Evolutionary conservation across 768 basidiomycete genomes (phyloP), one percentile per base, ranked within the genome.

Genomic region (Tephrocybe sp.): DNA sequence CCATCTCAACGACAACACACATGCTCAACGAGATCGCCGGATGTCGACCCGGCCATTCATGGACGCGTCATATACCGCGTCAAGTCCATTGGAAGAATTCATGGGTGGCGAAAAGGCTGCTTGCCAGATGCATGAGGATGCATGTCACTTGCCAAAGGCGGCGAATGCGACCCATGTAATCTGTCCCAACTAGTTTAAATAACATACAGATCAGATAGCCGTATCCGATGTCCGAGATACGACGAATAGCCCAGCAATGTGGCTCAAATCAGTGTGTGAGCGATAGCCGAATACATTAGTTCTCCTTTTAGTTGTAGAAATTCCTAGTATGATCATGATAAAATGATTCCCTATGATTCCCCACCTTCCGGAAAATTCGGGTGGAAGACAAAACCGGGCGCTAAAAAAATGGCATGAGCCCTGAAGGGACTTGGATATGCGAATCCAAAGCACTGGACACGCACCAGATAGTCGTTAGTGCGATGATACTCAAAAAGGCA

Each of bases 391-490:
- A 23, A 38, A 38, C 3, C 21, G 37, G 37, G 37, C 37, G 22
- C 42, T 18, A 49, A 25, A n/a, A n/a, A n/a, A 33, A 45, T 11
- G 40, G 34, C 41, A 51, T 29, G 50, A 57, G 50, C 52, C 39
- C 40, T 37, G 18, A 48, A 30, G 47, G 48, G 22, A 30, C 29
- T 7, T n/a, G n/a, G n/a, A 10, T 11, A 24, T 36, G n/a, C 24
- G 24, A 40, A 52, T 52, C 46, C 51, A 43, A 24, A 43, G 51
- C 45, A 30, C 18, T 25, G 36, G 24, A 49, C 15, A 23, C 23
- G 30, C 31, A 44, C 21, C 7, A 44, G 50, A 54, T 56, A 56
- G 58, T 54, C 46, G 48, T 47, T 50, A 49, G 50, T 50, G 52
- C 47, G 52, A 53, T 52, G 22, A 43, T 46, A 34, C 57, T 45